A percentile compares a stretch with the other conserved stretches of the same genome.
Evolutionary conservation across 2,329 filamentous ascomycete genomes (phyloP).

Genomic region (Fusarium annulatum): DNA sequence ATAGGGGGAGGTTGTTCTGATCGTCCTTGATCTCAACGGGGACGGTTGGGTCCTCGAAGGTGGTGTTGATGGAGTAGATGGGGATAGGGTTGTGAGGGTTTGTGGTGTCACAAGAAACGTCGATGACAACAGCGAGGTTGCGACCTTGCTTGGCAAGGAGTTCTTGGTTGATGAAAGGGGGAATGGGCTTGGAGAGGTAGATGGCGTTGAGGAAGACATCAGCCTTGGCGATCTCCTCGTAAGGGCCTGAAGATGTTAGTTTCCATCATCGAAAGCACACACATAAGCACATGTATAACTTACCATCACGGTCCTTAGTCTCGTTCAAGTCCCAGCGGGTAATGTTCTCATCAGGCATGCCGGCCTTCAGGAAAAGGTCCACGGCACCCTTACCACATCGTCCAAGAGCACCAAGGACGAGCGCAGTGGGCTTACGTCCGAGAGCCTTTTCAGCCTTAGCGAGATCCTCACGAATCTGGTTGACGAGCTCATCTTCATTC

Average conservation of each 20-base stretch:
- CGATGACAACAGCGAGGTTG: constrained; percentile 82
- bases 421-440: constrained; percentile 74
- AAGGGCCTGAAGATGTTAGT: constrained; percentile 59
- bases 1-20: constrained; percentile 66
- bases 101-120: constrained; percentile 80
- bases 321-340: constrained; percentile 77
- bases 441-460: constrained; percentile 78
- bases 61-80: constrained; percentile 86
- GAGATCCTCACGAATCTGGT: constrained; percentile 53
- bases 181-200: constrained; percentile 78
- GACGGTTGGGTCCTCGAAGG: constrained; percentile 89
- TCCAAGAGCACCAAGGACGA: constrained; percentile 87
- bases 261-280: background rate
- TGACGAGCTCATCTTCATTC: constrained; percentile 72
- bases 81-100: constrained; percentile 79
- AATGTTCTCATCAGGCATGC: constrained; percentile 63
- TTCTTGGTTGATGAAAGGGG: constrained; percentile 81
- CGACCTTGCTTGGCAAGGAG: constrained; percentile 72
- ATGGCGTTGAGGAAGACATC: constrained; percentile 83
- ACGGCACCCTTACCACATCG: constrained; percentile 88
- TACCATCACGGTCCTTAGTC: constrained; percentile 71
- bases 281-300: background rate
- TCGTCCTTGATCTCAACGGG: constrained; percentile 71
- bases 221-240: constrained; percentile 78
- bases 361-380: constrained; percentile 80